A percentile compares a stretch with the other conserved stretches of the same genome.
phyloP scores from a whole-genome alignment of 768 basidiomycete genomes.

The Suillus subluteus region DNA sequence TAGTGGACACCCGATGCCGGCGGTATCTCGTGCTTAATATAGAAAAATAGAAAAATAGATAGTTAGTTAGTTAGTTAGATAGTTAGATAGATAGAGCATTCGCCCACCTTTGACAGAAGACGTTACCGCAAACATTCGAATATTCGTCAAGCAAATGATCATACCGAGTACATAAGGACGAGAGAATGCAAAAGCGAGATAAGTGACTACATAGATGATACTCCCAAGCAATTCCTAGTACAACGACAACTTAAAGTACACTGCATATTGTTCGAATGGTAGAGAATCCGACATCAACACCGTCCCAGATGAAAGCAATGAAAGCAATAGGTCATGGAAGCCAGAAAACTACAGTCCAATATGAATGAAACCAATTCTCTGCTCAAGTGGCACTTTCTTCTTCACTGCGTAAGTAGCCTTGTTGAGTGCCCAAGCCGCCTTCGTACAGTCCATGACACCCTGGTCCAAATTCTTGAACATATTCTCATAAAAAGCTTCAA shows the following conservation, averaged over 20 bases:
- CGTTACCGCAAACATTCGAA: background rate
- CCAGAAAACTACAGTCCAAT: constrained; percentile 8
- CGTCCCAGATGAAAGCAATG: background rate
- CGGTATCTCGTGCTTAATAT: too few species aligned
- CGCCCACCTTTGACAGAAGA: background rate
- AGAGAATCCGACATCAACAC: background rate
- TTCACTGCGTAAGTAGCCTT: constrained; percentile 9
- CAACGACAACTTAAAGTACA: background rate
- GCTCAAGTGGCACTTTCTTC: constrained; percentile 13
- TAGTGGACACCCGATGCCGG: too few species aligned
- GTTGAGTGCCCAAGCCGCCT: constrained; percentile 16
- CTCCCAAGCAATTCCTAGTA: background rate
- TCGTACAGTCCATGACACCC: constrained; percentile 10
- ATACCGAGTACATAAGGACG: background rate
- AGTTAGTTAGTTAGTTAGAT: too few species aligned
- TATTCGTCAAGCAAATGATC: background rate
- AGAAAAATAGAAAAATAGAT: too few species aligned
- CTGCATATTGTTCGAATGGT: background rate
- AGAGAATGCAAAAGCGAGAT: background rate
- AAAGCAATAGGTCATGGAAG: background rate
- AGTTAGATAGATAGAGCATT: too few species aligned
- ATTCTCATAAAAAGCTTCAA: constrained; percentile 14
- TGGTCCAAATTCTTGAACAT: constrained; percentile 11
- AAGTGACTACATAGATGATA: background rate
- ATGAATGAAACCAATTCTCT: constrained; percentile 19